phyloP scores from a whole-genome alignment of 805 yeast genomes.

The Zygoascus bituminiphila region DNA sequence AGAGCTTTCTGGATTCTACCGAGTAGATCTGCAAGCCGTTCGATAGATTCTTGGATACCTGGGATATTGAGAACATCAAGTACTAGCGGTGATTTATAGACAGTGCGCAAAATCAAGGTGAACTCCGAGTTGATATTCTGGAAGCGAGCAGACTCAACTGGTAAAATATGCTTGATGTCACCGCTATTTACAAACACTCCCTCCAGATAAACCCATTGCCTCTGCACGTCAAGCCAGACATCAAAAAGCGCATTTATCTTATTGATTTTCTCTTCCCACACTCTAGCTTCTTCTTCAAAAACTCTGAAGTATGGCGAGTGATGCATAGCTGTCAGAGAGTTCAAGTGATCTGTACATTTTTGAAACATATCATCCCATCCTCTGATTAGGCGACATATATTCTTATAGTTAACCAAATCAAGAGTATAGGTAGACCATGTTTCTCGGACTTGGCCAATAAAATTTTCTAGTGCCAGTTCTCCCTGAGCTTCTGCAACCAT shows the following conservation, averaged over 20 bases:
- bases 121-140: slow-evolving; percentile 55
- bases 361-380: slow-evolving; percentile 62
- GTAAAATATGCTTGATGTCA: slow-evolving; percentile 56
- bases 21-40: slow-evolving; percentile 48
- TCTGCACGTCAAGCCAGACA: slow-evolving; percentile 74
- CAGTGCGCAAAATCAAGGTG: slow-evolving; percentile 40
- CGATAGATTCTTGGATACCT: slow-evolving; percentile 40
- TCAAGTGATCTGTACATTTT: slow-evolving; percentile 50
- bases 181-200: slow-evolving; percentile 56
- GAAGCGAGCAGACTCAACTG: slow-evolving; percentile 63
- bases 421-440: slow-evolving; percentile 51
- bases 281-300: slow-evolving; percentile 50
- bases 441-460: slow-evolving; percentile 40
- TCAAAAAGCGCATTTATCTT: slow-evolving; percentile 46
- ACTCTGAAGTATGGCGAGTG: slow-evolving; percentile 52
- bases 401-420: slow-evolving; percentile 45
- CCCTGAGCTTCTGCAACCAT: slow-evolving; percentile 59
- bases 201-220: slow-evolving; percentile 79
- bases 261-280: slow-evolving; percentile 51
- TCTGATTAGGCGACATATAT: slow-evolving; percentile 47
- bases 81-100: slow-evolving; percentile 41
- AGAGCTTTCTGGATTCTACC: slow-evolving; percentile 54
- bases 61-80: slow-evolving; percentile 48
- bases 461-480: slow-evolving; percentile 57
- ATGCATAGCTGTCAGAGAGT: slow-evolving; percentile 59